These are phyloP conservation scores for Blastobotrys buckinghamii DNA, from an alignment of 1,139 yeast genomes.

Conservation along the genomic window DNA sequence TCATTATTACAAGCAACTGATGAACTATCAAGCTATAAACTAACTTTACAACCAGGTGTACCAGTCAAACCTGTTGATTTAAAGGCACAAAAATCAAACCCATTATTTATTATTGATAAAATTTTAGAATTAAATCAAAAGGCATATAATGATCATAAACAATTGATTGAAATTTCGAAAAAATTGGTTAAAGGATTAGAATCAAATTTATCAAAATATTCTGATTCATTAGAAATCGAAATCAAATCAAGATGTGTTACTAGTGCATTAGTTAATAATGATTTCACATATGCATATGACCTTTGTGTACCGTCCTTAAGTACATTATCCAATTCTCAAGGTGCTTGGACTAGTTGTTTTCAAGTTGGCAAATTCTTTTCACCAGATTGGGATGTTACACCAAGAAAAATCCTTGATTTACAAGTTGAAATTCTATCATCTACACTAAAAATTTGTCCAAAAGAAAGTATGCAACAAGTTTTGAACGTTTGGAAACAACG, in stretches of 20 bases:
- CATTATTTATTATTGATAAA: slow-evolving; percentile 27
- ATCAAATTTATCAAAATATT: background rate
- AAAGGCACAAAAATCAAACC: slow-evolving; percentile 20
- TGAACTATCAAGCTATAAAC: slow-evolving; percentile 27
- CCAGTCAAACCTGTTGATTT: slow-evolving; percentile 28
- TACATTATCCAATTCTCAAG: slow-evolving; percentile 26
- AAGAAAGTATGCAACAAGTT: slow-evolving; percentile 28
- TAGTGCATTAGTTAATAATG: slow-evolving; percentile 47
- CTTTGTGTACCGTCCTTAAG: slow-evolving; percentile 34
- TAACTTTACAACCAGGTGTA: slow-evolving; percentile 27
- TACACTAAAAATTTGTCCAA: slow-evolving; percentile 38
- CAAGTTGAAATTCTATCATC: slow-evolving; percentile 44
- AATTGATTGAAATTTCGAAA: slow-evolving; percentile 24
- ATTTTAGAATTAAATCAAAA: slow-evolving; percentile 30
- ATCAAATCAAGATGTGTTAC: slow-evolving; percentile 47
- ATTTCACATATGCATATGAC: slow-evolving; percentile 46
- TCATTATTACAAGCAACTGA: slow-evolving; percentile 27
- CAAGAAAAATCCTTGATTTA: slow-evolving; percentile 28
- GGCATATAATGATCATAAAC: slow-evolving; percentile 27
- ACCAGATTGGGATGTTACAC: slow-evolving; percentile 38
- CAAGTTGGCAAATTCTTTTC: slow-evolving; percentile 53
- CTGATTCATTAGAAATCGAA: slow-evolving; percentile 24
- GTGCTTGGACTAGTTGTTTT: slow-evolving; percentile 53
- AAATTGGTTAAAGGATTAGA: slow-evolving; percentile 20
- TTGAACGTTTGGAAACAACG: slow-evolving; percentile 31